Percentiles rank a stretch among this genome's conserved stretches.
Evolutionary conservation across 2,329 filamentous ascomycete genomes (phyloP).

Genomic region (Aspergillus sergii): DNA sequence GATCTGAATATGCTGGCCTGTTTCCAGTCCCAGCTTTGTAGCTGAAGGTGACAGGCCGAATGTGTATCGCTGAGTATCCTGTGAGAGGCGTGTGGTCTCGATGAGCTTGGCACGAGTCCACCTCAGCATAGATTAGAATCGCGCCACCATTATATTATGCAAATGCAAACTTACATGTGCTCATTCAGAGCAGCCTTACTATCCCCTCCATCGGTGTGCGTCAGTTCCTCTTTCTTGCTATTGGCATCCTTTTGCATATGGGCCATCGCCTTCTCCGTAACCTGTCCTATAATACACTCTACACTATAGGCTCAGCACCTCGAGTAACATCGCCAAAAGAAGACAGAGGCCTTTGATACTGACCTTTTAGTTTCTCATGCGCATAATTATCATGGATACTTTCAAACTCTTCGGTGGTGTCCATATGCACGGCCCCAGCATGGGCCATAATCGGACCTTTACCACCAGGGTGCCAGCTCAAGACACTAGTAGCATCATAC

Average conservation of each 20-base stretch:
- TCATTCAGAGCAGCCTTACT: constrained; percentile 43
- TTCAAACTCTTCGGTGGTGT: constrained; percentile 39
- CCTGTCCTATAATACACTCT: constrained; percentile 54
- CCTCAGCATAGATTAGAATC: constrained; percentile 20
- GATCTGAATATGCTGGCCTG: constrained; percentile 56
- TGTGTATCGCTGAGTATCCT: constrained; percentile 35
- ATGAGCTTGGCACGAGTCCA: constrained; percentile 52
- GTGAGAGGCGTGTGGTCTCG: constrained; percentile 44
- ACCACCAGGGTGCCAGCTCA: constrained; percentile 55
- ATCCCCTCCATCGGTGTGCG: not conserved
- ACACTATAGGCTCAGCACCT: constrained; percentile 18
- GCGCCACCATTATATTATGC: not conserved
- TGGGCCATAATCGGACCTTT: constrained; percentile 52
- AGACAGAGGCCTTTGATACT: constrained; percentile 40
- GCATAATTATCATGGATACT: constrained; percentile 57
- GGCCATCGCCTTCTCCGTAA: constrained; percentile 24
- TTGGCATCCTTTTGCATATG: not conserved
- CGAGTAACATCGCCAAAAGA: too few species aligned
- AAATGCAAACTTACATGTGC: constrained; percentile 17
- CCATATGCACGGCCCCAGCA: constrained; percentile 53
- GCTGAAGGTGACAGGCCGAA: constrained; percentile 33
- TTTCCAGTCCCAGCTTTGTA: constrained; percentile 51
- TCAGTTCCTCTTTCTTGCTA: not conserved
- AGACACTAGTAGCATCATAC: constrained; percentile 52
- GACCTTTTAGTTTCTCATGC: constrained; percentile 51